phyloP scores from a whole-genome alignment of 2,329 filamentous ascomycete genomes.

The Claviceps digitariae region DNA sequence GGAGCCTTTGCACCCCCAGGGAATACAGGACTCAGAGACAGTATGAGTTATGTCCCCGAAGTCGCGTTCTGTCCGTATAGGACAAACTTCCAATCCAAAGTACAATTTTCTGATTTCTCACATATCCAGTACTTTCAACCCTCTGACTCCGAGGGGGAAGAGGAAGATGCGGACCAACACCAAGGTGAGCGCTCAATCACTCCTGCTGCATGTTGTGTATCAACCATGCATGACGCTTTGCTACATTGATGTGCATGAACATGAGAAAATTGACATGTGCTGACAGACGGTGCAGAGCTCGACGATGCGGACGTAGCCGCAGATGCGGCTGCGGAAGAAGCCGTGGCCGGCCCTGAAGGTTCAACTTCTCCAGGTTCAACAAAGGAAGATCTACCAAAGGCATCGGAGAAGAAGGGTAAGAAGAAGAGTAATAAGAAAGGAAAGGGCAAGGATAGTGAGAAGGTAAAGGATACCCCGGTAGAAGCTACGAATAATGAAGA shows the following conservation, averaged over 20 bases:
- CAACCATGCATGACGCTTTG: neutral
- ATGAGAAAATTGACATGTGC: neutral
- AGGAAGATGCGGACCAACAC: constrained; percentile 8
- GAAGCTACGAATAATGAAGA: constrained; percentile 9
- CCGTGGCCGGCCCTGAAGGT: neutral
- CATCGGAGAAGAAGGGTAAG: constrained; percentile 4
- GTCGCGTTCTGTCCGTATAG: constrained; percentile 26
- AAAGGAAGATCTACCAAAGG: constrained; percentile 5
- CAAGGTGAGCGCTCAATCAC: constrained; percentile 7
- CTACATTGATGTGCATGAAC: neutral
- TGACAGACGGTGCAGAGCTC: constrained; percentile 1
- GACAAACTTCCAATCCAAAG: constrained; percentile 23
- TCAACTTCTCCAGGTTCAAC: constrained; percentile 3
- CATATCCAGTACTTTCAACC: constrained; percentile 26
- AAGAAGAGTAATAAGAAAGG: constrained; percentile 11
- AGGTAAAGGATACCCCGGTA: constrained; percentile 4
- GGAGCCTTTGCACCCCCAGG: constrained; percentile 11
- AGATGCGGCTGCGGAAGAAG: neutral
- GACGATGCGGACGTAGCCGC: constrained; percentile 1
- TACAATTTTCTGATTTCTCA: constrained; percentile 30
- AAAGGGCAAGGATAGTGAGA: constrained; percentile 8
- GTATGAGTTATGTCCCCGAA: constrained; percentile 27
- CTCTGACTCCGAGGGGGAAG: constrained; percentile 27
- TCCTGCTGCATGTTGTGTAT: neutral
- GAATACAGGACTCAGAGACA: constrained; percentile 18